Percentiles rank a stretch among this genome's conserved stretches.
Evolutionary conservation across 768 basidiomycete species (phyloP).

Genomic region (Phylloporus arenicola): DNA sequence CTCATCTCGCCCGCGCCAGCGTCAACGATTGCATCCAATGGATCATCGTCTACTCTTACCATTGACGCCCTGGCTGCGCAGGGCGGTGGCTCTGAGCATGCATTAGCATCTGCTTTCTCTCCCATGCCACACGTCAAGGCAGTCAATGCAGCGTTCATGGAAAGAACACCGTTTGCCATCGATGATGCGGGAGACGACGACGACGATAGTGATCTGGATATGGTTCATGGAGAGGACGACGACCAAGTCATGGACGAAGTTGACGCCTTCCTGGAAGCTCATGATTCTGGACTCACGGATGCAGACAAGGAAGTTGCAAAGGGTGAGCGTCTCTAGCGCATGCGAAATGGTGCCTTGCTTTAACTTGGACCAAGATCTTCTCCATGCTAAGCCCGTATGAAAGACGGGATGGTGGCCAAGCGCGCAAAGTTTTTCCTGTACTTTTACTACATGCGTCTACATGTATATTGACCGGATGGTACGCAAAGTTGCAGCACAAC

Average conservation of each 20-base stretch:
- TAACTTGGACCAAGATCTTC: slow-evolving; percentile 40
- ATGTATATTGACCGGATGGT: slow-evolving; percentile 6
- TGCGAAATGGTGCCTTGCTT: neutral
- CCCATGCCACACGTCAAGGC: slow-evolving; percentile 66
- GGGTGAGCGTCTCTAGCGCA: slow-evolving; percentile 40
- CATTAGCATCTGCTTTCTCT: slow-evolving; percentile 34
- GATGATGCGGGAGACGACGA: slow-evolving; percentile 81
- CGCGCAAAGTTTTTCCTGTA: slow-evolving; percentile 2
- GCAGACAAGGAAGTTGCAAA: slow-evolving; percentile 74
- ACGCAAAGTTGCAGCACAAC: slow-evolving; percentile 1
- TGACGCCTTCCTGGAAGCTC: slow-evolving; percentile 91
- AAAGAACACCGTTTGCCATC: slow-evolving; percentile 93
- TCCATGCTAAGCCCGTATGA: slow-evolving; percentile 53
- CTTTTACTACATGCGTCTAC: slow-evolving; percentile 8
- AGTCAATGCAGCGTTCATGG: slow-evolving; percentile 80
- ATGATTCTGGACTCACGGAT: slow-evolving; percentile 79
- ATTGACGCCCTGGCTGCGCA: slow-evolving; percentile 34
- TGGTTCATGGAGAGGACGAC: slow-evolving; percentile 54
- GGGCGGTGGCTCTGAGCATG: slow-evolving; percentile 17
- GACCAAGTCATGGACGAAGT: slow-evolving; percentile 91
- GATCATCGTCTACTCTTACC: slow-evolving; percentile 45
- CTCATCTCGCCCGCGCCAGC: slow-evolving; percentile 67
- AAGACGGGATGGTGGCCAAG: neutral
- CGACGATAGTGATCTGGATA: slow-evolving; percentile 55
- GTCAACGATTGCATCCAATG: slow-evolving; percentile 41